Evolutionary conservation across 1,139 yeast species (phyloP).

Genomic region (Debaryomycetaceae sp.): DNA sequence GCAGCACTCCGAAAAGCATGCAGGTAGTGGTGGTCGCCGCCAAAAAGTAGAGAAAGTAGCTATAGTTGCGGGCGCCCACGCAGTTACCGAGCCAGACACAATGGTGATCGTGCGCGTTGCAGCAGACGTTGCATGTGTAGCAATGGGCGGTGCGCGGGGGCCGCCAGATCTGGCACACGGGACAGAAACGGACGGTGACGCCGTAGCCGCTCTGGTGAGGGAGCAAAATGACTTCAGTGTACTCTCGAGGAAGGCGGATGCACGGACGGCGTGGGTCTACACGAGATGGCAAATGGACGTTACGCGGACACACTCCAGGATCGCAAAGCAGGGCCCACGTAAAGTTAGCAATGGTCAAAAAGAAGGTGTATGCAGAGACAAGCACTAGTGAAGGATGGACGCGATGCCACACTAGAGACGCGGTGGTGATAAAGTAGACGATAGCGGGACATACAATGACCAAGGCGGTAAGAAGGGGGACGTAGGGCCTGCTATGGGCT

Average conservation of each 20-base stretch:
- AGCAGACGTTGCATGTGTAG: conserved; percentile 32
- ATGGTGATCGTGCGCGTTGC: conserved; percentile 34
- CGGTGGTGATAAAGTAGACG: conserved; percentile 32
- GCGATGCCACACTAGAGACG: conserved; percentile 47
- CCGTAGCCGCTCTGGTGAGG: conserved; percentile 34
- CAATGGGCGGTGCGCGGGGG: conserved; percentile 37
- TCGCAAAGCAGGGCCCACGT: conserved; percentile 49
- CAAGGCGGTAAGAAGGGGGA: conserved; percentile 14
- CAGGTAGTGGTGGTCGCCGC: conserved; percentile 2
- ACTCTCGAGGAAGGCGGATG: conserved; percentile 46
- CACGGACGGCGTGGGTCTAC: conserved; percentile 7
- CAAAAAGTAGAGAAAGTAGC: conserved; percentile 31
- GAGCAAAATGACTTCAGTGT: conserved; percentile 42
- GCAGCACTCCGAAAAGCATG: conserved; percentile 2
- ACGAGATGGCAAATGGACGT: conserved; percentile 40
- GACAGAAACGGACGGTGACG: conserved; percentile 26
- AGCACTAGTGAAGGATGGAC: conserved; percentile 50
- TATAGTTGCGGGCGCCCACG: conserved; percentile 24
- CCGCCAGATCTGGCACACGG: conserved; percentile 39
- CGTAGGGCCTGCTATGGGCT: not conserved
- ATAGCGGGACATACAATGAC: conserved; percentile 37
- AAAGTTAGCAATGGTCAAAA: conserved; percentile 35
- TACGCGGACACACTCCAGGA: conserved; percentile 66
- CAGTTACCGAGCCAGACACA: conserved; percentile 31
- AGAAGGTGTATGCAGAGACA: conserved; percentile 49